These are phyloP conservation scores for Pseudocohnilembus persalinus DNA, from an alignment of 169 alveolate species.

Conservation along the genomic window DNA sequence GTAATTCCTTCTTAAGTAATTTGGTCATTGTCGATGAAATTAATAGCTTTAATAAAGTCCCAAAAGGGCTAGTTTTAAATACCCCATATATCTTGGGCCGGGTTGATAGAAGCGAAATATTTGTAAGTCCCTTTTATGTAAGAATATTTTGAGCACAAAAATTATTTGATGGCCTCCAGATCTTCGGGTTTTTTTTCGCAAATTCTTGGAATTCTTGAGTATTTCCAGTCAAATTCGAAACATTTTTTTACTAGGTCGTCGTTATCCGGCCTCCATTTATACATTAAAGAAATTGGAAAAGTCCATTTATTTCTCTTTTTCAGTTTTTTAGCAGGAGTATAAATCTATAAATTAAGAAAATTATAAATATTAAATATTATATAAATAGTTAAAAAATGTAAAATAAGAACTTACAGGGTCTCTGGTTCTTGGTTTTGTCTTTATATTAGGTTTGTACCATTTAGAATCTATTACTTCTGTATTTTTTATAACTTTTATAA, in stretches of 20 bases:
- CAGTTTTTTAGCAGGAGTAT: conserved; percentile 4
- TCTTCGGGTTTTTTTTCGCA: conserved; percentile 35
- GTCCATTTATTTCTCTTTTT: conserved; percentile 28
- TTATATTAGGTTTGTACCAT: not conserved
- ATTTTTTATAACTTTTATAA: conserved; percentile 1
- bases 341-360: conserved; percentile 16
- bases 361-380: conserved; percentile 2
- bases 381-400: not conserved
- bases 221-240: conserved; percentile 45
- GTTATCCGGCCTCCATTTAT: conserved; percentile 35
- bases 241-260: conserved; percentile 38
- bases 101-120: conserved; percentile 20
- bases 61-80: conserved; percentile 11
- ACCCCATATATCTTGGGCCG: conserved; percentile 23
- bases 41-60: conserved; percentile 10
- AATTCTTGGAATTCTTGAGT: conserved; percentile 16
- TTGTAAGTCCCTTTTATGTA: conserved; percentile 39
- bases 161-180: conserved; percentile 15
- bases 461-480: not conserved
- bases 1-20: conserved; percentile 14
- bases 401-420: conserved; percentile 3
- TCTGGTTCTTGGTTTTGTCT: conserved; percentile 8
- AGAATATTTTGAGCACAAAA: conserved; percentile 26
- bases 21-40: not conserved
- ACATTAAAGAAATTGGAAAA: conserved; percentile 25